phyloP scores from a whole-genome alignment of 2,329 filamentous ascomycete species.

The Macrophomina tecta region DNA sequence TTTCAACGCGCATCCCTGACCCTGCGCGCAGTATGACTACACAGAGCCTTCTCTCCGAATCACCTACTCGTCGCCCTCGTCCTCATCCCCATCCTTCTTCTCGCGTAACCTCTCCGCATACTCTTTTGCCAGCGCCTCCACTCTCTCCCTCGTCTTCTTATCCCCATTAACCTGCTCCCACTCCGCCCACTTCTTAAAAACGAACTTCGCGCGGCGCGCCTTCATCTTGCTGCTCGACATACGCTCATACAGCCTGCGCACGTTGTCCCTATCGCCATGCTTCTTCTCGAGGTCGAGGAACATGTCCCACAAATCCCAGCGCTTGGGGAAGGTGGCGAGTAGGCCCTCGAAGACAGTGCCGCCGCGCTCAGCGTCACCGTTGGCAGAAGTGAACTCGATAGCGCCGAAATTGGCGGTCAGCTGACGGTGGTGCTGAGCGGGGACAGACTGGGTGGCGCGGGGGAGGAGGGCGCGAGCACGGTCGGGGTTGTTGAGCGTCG shows the following conservation, averaged over 20 bases:
- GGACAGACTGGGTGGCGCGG: constrained; percentile 84
- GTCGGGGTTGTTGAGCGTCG: constrained; percentile 70
- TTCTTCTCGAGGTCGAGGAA: constrained; percentile 78
- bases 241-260: constrained; percentile 82
- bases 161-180: constrained; percentile 79
- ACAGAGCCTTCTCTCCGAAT: not conserved
- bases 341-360: constrained; percentile 94
- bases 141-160: constrained; percentile 71
- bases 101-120: constrained; percentile 62
- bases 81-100: constrained; percentile 29
- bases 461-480: constrained; percentile 79
- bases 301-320: constrained; percentile 91
- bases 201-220: constrained; percentile 79
- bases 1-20: not conserved
- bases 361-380: constrained; percentile 86
- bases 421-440: constrained; percentile 70
- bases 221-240: constrained; percentile 72
- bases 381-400: constrained; percentile 84
- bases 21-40: not conserved
- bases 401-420: constrained; percentile 88
- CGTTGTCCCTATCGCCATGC: constrained; percentile 60
- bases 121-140: constrained; percentile 72
- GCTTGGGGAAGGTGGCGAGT: constrained; percentile 83
- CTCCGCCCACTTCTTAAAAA: constrained; percentile 90
- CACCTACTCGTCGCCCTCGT: constrained; percentile 35